Evolutionary conservation across 495 filamentous ascomycete species (phyloP).

Genomic region (Rostrohypoxylon terebratum): DNA sequence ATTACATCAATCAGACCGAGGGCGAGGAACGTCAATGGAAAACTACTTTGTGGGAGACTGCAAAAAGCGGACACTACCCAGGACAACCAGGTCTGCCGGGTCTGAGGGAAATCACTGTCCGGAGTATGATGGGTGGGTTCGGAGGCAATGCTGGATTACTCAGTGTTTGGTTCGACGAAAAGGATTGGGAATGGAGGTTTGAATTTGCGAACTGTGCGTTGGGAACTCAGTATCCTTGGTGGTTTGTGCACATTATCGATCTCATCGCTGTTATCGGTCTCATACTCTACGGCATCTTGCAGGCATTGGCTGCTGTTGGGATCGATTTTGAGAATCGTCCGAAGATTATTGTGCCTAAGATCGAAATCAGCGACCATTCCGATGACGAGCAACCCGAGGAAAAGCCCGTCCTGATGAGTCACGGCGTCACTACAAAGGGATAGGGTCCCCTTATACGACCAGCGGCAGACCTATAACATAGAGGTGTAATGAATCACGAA

Average conservation of each 20-base stretch:
- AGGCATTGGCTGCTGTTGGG: slow-evolving; percentile 35
- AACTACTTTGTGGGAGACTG: slow-evolving; percentile 57
- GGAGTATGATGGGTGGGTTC: slow-evolving; percentile 99
- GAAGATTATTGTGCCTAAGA: slow-evolving; percentile 7
- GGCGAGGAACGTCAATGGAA: slow-evolving; percentile 59
- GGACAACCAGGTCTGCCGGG: slow-evolving; percentile 59
- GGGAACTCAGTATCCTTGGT: slow-evolving; percentile 94
- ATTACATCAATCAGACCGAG: slow-evolving; percentile 72
- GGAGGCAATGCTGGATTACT: slow-evolving; percentile 89
- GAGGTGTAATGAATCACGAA: slow-evolving; percentile 38
- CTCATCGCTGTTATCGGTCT: slow-evolving; percentile 62
- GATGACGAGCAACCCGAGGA: not conserved
- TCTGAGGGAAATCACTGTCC: slow-evolving; percentile 89
- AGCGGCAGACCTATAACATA: slow-evolving; percentile 8
- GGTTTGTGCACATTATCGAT: slow-evolving; percentile 82
- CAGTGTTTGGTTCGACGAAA: slow-evolving; percentile 86
- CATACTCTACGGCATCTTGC: slow-evolving; percentile 47
- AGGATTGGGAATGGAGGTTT: slow-evolving; percentile 78
- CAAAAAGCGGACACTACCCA: slow-evolving; percentile 46
- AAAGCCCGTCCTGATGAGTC: slow-evolving; percentile 2
- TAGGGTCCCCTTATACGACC: slow-evolving; percentile 19
- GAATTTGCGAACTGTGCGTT: slow-evolving; percentile 80
- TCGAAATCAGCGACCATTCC: not conserved
- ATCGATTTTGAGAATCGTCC: slow-evolving; percentile 42
- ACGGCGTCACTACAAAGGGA: slow-evolving; percentile 31